A percentile compares a stretch with the other conserved stretches of the same genome.
Conservation (phyloP, 352 stramenopile species). For the Pythium phragmiticola region DNA sequence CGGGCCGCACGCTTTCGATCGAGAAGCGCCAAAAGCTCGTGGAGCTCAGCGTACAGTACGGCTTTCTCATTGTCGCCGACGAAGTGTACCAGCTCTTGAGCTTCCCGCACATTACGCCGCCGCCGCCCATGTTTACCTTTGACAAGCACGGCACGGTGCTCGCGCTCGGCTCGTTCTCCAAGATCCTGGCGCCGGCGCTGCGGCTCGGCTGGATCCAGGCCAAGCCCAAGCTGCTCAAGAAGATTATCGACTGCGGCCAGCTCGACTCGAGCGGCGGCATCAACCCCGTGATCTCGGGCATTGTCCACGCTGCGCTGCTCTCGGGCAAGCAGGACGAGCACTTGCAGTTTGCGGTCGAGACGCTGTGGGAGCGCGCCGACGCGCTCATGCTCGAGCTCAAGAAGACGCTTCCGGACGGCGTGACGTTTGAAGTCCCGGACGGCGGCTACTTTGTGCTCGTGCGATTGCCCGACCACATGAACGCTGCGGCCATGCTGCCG, state of each 20-base stretch:
- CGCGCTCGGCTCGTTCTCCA: constrained; percentile 93
- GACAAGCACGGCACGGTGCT: constrained; percentile 80
- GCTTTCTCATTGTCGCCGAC: constrained; percentile 90
- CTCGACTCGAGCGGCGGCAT: constrained; percentile 92
- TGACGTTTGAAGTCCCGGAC: constrained; percentile 76
- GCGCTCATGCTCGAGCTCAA: constrained; percentile 78
- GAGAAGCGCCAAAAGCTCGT: constrained; percentile 88
- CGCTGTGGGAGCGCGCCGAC: constrained; percentile 71
- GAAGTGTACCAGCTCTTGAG: constrained; percentile 96
- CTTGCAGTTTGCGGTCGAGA: constrained; percentile 71
- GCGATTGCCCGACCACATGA: constrained; percentile 71
- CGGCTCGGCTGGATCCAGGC: constrained; percentile 88
- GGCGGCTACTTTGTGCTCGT: constrained; percentile 91
- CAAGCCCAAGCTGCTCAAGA: constrained; percentile 65
- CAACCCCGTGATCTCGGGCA: constrained; percentile 90
- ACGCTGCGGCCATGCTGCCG: constrained; percentile 69
- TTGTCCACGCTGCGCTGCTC: constrained; percentile 71
- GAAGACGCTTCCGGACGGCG: constrained; percentile 46
- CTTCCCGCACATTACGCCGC: constrained; percentile 83
- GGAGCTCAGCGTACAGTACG: constrained; percentile 85
- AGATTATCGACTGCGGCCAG: constrained; percentile 84
- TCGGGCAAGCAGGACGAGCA: constrained; percentile 75
- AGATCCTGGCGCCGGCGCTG: constrained; percentile 92
- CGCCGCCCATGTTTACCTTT: constrained; percentile 85
- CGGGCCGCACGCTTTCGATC: constrained; percentile 81